Evolutionary conservation across 805 yeast genomes (phyloP), one percentile per base, ranked within the genome.

Genomic region (Metschnikowia peoriensis): DNA sequence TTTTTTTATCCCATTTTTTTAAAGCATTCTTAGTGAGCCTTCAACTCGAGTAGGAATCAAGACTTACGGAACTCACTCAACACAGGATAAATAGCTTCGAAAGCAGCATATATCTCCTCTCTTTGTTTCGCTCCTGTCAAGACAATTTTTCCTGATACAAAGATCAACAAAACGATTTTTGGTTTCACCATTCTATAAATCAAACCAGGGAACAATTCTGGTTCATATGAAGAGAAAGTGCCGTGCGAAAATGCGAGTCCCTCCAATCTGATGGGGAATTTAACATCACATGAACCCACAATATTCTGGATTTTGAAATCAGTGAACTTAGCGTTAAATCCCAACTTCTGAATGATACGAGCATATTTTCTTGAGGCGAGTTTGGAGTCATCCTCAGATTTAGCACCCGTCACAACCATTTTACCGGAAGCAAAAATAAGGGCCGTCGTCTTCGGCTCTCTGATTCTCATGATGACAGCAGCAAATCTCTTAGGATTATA

Each of bases 161-260:
- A 94, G 62, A 94, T 92, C 73, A 94, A 81, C 65, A 94, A 76
- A 49, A 94, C 99, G 73, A 94, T 94, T 72, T 94, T 94, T 15
- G 99, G 99, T 70, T 93, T 93, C 62, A 94, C 99, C 99, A 94
- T 94, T 81, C 99, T 90, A 79, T 94, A 94, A 74, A 94, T 94
- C 63, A 94, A 81, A 66, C 99, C 99, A 2, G 99, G 99, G 72
- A 94, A 94, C 67, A 94, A 78, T 72, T 94, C 99, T 4, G 99
- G 99, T 72, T 94, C 99, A 67, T 94, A 94, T 15, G 97, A 89
- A 58, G 96, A 88, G 93, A 94, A 94, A 76, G 97, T 90, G 54
- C 99, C 99, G 80, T 94, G 99, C 61, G 96, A 85, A 69, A 92
- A 94, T 4, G 99, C 99, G 64, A 94, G 81, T 54, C 99, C 99